Evolutionary conservation across 257 asterid species (phyloP).

Genomic region (Echites panduratus): DNA sequence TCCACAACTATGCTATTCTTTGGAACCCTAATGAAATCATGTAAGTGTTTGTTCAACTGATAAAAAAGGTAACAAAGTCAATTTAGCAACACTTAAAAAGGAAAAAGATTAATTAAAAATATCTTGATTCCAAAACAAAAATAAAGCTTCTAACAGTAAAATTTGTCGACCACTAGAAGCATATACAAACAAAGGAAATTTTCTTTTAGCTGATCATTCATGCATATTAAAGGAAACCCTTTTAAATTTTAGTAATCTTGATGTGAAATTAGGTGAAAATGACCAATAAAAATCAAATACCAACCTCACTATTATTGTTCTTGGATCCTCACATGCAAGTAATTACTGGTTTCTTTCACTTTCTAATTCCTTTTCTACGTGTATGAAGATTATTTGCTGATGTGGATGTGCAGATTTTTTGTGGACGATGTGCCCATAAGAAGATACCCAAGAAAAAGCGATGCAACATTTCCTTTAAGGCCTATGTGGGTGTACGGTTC

Average conservation of each 20-base stretch:
- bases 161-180: background rate
- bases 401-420: constrained; percentile 47
- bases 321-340: background rate
- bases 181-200: background rate
- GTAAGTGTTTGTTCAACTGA: constrained; percentile 31
- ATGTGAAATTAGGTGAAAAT: constrained; percentile 8
- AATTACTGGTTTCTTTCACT: background rate
- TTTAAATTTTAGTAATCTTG: background rate
- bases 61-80: too few species aligned
- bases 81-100: too few species aligned
- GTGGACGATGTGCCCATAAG: constrained; percentile 88
- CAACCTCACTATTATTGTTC: background rate
- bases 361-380: background rate
- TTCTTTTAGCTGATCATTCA: background rate
- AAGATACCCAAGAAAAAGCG: constrained; percentile 60
- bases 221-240: background rate
- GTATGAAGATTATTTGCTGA: constrained; percentile 5
- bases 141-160: background rate
- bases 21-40: constrained; percentile 75
- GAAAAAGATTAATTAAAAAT: too few species aligned
- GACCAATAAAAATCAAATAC: constrained; percentile 1
- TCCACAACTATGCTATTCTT: constrained; percentile 71
- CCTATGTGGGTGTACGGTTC: constrained; percentile 77
- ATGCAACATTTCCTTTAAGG: constrained; percentile 67
- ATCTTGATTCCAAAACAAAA: background rate